Conservation (phyloP, 352 stramenopile species). For the Phytophthora colocasiae region DNA sequence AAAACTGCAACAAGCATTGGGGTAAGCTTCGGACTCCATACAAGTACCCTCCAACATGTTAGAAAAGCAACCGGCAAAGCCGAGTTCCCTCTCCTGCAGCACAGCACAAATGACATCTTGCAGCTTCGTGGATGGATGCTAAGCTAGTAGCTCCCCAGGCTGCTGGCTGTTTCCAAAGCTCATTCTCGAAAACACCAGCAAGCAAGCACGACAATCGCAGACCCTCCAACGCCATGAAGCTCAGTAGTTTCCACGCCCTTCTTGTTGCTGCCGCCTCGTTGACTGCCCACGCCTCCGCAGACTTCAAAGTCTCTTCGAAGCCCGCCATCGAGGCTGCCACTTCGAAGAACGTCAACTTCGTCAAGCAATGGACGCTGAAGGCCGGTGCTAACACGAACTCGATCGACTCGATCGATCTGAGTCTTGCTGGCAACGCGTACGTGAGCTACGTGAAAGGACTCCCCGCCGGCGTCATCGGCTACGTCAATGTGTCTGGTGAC, state of each 20-base stretch:
- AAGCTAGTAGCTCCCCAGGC: no score
- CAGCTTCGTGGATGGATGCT: background rate
- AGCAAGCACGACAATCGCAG: background rate
- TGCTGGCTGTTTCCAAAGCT: slow-evolving; percentile 1
- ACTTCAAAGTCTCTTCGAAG: slow-evolving; percentile 15
- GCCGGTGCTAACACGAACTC: slow-evolving; percentile 12
- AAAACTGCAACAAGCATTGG: slow-evolving; percentile 7
- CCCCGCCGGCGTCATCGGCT: slow-evolving; percentile 31
- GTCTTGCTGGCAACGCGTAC: slow-evolving; percentile 31
- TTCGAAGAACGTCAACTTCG: slow-evolving; percentile 21
- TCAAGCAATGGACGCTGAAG: slow-evolving; percentile 39
- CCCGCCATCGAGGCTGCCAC: slow-evolving; percentile 25
- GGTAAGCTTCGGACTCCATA: background rate
- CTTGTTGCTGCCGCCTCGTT: slow-evolving; percentile 21
- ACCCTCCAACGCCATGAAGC: slow-evolving; percentile 14
- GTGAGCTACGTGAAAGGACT: slow-evolving; percentile 32
- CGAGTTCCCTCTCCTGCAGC: slow-evolving; percentile 2
- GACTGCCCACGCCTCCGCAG: background rate
- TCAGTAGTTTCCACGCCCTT: slow-evolving; percentile 21
- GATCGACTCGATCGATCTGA: slow-evolving; percentile 35
- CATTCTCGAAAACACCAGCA: slow-evolving; percentile 31
- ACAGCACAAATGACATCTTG: slow-evolving; percentile 19
- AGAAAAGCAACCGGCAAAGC: slow-evolving; percentile 15
- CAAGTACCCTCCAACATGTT: background rate
- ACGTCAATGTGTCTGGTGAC: slow-evolving; percentile 39